A percentile compares a stretch with the other conserved stretches of the same genome.
Conservation (phyloP, 208 protist genomes). For the Leishmania braziliensis region DNA sequence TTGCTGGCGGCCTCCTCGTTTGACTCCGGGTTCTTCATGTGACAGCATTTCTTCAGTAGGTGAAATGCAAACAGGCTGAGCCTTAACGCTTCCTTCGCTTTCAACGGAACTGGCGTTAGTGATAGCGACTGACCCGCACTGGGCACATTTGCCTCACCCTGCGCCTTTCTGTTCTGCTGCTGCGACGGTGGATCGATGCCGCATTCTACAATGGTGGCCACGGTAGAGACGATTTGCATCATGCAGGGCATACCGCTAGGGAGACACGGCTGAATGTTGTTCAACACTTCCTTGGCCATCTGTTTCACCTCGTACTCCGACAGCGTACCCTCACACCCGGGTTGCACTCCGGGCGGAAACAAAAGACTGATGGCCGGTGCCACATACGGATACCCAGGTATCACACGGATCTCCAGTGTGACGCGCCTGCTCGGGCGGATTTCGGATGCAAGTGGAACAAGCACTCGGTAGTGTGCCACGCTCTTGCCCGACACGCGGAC, state of each 20-base stretch:
- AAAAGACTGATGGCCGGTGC: conserved; percentile 49
- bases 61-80: conserved; percentile 73
- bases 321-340: conserved; percentile 30
- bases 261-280: conserved; percentile 62
- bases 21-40: conserved; percentile 76
- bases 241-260: conserved; percentile 58
- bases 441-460: conserved; percentile 49
- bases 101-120: conserved; percentile 58
- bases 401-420: conserved; percentile 55
- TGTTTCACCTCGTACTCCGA: conserved; percentile 43
- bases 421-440: conserved; percentile 40
- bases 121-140: conserved; percentile 33
- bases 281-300: conserved; percentile 51
- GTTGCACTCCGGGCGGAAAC: conserved; percentile 38
- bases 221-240: conserved; percentile 74
- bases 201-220: conserved; percentile 43
- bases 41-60: conserved; percentile 77
- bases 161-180: conserved; percentile 15
- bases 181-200: conserved; percentile 18
- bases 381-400: conserved; percentile 73
- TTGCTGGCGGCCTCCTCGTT: conserved; percentile 71
- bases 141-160: not conserved
- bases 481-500: conserved; percentile 47
- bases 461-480: conserved; percentile 47
- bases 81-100: conserved; percentile 60